Evolutionary conservation across 768 basidiomycete genomes (phyloP), one percentile per base, ranked within the genome.

Genomic region (Neoboletus magnificus): DNA sequence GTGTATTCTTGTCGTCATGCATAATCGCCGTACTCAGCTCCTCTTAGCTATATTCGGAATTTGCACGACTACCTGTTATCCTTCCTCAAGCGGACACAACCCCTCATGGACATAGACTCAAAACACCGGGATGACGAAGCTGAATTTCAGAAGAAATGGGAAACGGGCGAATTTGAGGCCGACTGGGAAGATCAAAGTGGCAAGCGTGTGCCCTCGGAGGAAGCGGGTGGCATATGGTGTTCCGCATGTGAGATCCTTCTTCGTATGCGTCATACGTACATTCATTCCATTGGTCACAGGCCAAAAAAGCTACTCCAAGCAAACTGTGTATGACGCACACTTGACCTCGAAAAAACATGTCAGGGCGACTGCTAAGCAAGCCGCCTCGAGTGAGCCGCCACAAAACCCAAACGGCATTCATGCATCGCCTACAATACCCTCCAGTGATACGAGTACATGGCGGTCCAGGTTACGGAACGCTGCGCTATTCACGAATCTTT

Each of bases 311-410:
- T 98, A 98, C 72, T 83, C 95, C 13, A 99, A 98, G 71, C 92
- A 98, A 71, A 98, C 97, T 0, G 97, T 99, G 10, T 99, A 94
- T 69, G 91, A 97, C 58, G 94, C 94, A 2, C 97, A 98, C 69
- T 72, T 98, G 49, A 93, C 86, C 2, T 96, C 94, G 22, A 98
- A 95, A 77, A 98, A 93, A 70, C 97, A 99, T 66, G 74, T 91
- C 66, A 99, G 98, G 75, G 91, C 93, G 9, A 79, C 83, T n/a
- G 82, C 86, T 9, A 91, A 85, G 61, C 85, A 88, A 66, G 86
- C 82, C 4, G 60, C 67, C 22, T 71, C 77, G n/a, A 59, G 65
- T 58, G 62, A 65, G 62, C 58, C 73, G 59, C 45, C 60, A 62
- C 71, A 73, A 37, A 67, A 76, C 45, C 66, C 74, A 35, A 73